Base-by-base conservation (phyloP, 1,139 yeast genomes). In the Keqinozyma sinolaborantium region DNA sequence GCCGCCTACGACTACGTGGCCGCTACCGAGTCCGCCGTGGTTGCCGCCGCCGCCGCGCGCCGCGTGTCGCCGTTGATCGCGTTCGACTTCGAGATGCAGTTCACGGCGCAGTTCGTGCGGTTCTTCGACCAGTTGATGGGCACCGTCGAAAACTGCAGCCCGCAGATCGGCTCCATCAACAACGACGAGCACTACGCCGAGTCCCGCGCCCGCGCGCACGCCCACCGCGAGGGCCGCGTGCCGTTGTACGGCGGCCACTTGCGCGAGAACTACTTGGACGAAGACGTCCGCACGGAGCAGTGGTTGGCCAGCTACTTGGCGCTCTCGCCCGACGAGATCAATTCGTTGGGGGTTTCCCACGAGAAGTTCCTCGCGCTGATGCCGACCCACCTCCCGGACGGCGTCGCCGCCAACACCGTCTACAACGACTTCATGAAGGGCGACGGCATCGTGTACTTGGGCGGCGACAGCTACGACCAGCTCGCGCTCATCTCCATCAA, bases 391-490 rank as follows among this genome's bases (percentile, higher is more conserved):
- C 49, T 55, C 35, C 64, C 65, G 2, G 32, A 40, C 11, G 50
- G 48, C 5, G 38, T 61, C 14, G 33, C 45, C 24, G 37, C 47
- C 14, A 39, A 23, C 25, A 51, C 51, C 25, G 45, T 44, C 31
- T 48, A 40, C 34, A 53, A 50, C 32, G 42, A 44, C 14, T 60
- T 56, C 38, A 56, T 61, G 65, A 44, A 56, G 32, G 81, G 79
- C 10, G 64, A 67, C 38, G 84, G 86, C 25, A 74, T 77, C 28
- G 81, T 78, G 4, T 73, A 75, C 44, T 70, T 79, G 32, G 85
- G 83, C 21, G 85, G 84, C 38, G 83, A 75, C 23, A 63, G 64
- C 38, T 77, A 69, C 50, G 65, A 78, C 40, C 77, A 79, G 52
- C 61, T 78, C 31, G 73, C 77, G 5, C 52, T 76, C 16, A 51